These are phyloP conservation scores for Penicillium sp. DNA, from an alignment of 2,329 filamentous ascomycete species.

Conservation along the genomic window DNA sequence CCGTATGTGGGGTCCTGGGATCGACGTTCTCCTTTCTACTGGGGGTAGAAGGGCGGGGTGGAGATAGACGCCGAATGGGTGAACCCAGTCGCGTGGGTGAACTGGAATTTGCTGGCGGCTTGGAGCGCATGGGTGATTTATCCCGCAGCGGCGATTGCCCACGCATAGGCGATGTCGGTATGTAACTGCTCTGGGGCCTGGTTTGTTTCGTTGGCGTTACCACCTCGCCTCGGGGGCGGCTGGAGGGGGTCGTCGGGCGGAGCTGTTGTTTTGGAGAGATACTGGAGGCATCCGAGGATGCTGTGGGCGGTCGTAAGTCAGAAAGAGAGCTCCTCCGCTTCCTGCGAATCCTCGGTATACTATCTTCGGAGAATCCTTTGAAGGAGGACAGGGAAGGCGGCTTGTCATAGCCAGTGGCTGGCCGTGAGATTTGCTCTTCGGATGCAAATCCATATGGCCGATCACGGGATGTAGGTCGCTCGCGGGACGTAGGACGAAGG, in stretches of 20 bases:
- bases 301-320: conserved; percentile 70
- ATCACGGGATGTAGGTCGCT: conserved; percentile 40
- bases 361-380: conserved; percentile 48
- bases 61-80: conserved; percentile 31
- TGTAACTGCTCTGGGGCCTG: conserved; percentile 31
- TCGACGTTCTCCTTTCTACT: conserved; percentile 43
- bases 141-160: conserved; percentile 27
- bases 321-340: conserved; percentile 90
- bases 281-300: conserved; percentile 50
- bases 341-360: conserved; percentile 52
- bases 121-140: conserved; percentile 28
- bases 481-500: conserved; percentile 54
- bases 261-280: conserved; percentile 34
- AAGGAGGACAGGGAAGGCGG: conserved; percentile 48
- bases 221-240: conserved; percentile 27
- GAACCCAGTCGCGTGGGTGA: conserved; percentile 32
- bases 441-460: conserved; percentile 50
- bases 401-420: conserved; percentile 49
- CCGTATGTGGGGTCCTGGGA: conserved; percentile 31
- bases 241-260: conserved; percentile 38
- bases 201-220: conserved; percentile 30
- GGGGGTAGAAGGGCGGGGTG: conserved; percentile 33
- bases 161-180: conserved; percentile 29
- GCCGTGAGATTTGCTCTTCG: conserved; percentile 45
- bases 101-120: conserved; percentile 32